These are phyloP conservation scores for Paramecium bursaria DNA, from an alignment of 73 alveolate species.

Conservation along the genomic window DNA sequence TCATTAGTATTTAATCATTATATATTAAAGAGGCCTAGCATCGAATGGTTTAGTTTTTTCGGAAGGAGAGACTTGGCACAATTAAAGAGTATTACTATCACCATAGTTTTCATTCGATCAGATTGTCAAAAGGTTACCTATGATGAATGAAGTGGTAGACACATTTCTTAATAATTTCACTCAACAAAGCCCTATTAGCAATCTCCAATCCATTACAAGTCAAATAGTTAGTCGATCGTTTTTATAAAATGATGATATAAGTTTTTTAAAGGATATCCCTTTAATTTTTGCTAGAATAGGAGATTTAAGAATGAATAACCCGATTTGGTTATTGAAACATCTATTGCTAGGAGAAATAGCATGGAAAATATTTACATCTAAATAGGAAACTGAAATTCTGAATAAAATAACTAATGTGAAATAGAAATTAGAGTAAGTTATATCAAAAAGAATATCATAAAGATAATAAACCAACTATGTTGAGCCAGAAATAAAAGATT, in stretches of 20 bases:
- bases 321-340: too few relatives aligned
- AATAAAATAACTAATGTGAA: not conserved
- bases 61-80: slow-evolving; percentile 32
- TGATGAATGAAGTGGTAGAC: slow-evolving; percentile 29
- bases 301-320: too few relatives aligned
- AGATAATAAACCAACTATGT: not conserved
- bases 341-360: too few relatives aligned
- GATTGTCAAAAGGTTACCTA: slow-evolving; percentile 10
- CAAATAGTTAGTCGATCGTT: too few relatives aligned
- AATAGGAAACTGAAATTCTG: not conserved
- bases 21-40: not conserved
- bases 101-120: not conserved
- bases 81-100: slow-evolving; percentile 22
- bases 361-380: too few relatives aligned
- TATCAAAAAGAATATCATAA: slow-evolving; percentile 19
- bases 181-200: too few relatives aligned
- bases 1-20: slow-evolving; percentile 32
- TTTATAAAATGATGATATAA: too few relatives aligned
- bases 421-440: not conserved
- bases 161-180: too few relatives aligned
- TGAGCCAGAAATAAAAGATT: slow-evolving; percentile 8
- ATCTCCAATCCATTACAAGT: too few relatives aligned
- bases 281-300: too few relatives aligned
- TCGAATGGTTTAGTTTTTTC: slow-evolving; percentile 3
- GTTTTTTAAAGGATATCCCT: too few relatives aligned